Conservation (phyloP, 2,329 filamentous ascomycete species). For the Arthrinium phaeospermum region DNA sequence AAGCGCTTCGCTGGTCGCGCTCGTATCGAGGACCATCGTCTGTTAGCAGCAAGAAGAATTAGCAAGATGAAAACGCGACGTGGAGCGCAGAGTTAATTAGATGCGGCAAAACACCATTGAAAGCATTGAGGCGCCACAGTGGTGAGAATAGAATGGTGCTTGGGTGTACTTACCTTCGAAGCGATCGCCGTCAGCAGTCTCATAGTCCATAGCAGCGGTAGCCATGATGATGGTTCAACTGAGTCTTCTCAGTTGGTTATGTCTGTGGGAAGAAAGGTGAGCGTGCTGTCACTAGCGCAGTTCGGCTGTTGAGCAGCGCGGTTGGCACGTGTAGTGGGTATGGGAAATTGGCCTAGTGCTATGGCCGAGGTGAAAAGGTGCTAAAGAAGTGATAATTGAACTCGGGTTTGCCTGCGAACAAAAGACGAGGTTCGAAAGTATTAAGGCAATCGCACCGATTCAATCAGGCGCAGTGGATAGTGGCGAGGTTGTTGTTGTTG, state of each 20-base stretch:
- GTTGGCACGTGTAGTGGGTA: conserved; percentile 18
- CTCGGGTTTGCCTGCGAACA: background rate
- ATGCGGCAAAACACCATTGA: background rate
- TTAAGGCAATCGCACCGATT: background rate
- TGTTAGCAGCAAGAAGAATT: conserved; percentile 38
- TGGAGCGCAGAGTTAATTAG: background rate
- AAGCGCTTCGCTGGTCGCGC: conserved; percentile 69
- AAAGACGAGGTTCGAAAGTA: background rate
- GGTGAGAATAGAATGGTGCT: background rate
- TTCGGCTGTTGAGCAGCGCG: conserved; percentile 19
- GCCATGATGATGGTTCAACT: conserved; percentile 50
- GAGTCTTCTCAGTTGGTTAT: conserved; percentile 18
- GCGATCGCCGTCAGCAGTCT: conserved; percentile 69
- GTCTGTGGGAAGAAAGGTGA: conserved; percentile 19
- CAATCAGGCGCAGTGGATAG: background rate
- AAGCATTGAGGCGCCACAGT: background rate
- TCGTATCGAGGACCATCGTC: conserved; percentile 71
- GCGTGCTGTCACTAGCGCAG: conserved; percentile 17
- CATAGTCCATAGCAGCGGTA: conserved; percentile 73
- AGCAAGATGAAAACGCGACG: conserved; percentile 23
- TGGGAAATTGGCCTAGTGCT: conserved; percentile 16
- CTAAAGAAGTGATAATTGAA: background rate
- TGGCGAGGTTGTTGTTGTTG: conserved; percentile 1
- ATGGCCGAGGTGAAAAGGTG: background rate
- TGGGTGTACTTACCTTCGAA: conserved; percentile 62